Base-by-base conservation (phyloP, 2,329 filamentous ascomycete genomes). In the Pseudogymnoascus sp. region DNA sequence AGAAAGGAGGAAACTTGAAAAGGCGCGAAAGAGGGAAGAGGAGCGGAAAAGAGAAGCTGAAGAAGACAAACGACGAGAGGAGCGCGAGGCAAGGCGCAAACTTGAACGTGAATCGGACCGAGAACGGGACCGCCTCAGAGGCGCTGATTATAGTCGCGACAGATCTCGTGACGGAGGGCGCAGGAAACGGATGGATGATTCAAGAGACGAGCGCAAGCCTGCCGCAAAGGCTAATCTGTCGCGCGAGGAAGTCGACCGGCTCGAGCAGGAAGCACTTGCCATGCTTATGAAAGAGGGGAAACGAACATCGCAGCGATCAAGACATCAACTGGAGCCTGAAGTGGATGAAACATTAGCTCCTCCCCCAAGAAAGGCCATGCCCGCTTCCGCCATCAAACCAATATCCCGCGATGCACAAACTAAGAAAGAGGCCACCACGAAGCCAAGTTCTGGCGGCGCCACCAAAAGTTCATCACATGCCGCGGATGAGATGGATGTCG, bases 1-100 rank as follows among this genome's bases (percentile, higher is more conserved):
- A 70, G 83, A 87, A 73, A 85, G 85, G 70, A 78, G 78, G 29
- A 80, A 81, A 62, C 82, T 85, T 47, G 82, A 83, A 42, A 78
- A 77, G 26, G 67, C 69, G n/a, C 70, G 68, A 82, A 86, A 71
- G 81, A 83, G 75, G 81, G 80, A 75, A 70, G 79, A 73, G 71
- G 78, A 75, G 71, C 80, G 74, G 73, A 71, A 80, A 61, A 59
- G 66, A 12, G 78, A 81, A 64, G 77, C 75, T 36, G 75, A 80
- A 51, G 77, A 76, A 63, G 78, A 80, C 68, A 77, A 75, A 59
- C 74, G 75, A 64, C 70, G 75, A 68, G 77, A 68, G n/a, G 71
- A 72, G 18, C 67, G 68, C 40, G 71, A 73, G 54, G 70, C 70
- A 29, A 68, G 68, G 57, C 67, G 68, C 14, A 69, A 70, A 59